Percentiles rank a stretch among this genome's conserved stretches.
phyloP scores from a whole-genome alignment of 805 yeast genomes.

The Spathaspora arborariae region DNA sequence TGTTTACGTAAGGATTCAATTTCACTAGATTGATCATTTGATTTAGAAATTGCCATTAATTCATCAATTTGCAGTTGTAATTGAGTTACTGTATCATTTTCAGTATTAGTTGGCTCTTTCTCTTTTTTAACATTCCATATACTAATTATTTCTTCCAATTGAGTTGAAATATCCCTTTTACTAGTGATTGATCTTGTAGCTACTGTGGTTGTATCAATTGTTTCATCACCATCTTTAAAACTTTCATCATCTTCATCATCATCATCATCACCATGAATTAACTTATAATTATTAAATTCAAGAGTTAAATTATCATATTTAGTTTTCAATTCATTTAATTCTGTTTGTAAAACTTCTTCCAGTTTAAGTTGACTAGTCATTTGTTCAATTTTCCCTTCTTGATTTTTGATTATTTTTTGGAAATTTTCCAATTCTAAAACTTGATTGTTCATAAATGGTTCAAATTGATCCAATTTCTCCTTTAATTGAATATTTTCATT shows the following conservation, averaged over 20 bases:
- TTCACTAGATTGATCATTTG: slow-evolving; percentile 34
- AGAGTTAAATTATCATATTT: slow-evolving; percentile 41
- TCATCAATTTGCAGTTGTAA: slow-evolving; percentile 58
- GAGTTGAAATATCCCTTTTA: slow-evolving; percentile 28
- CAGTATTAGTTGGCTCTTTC: slow-evolving; percentile 11
- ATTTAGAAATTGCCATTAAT: slow-evolving; percentile 45
- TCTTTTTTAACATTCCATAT: slow-evolving; percentile 24
- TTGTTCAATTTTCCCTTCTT: slow-evolving; percentile 42
- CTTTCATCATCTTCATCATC: slow-evolving; percentile 9
- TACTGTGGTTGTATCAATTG: no score
- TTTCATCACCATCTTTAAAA: slow-evolving; percentile 10
- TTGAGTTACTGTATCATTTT: slow-evolving; percentile 28
- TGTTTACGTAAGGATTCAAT: slow-evolving; percentile 27
- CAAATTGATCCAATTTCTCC: slow-evolving; percentile 42
- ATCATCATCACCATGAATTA: slow-evolving; percentile 30
- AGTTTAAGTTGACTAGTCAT: slow-evolving; percentile 40
- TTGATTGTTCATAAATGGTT: slow-evolving; percentile 51
- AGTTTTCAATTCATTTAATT: slow-evolving; percentile 44
- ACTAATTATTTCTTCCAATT: slow-evolving; percentile 31
- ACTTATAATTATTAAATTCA: slow-evolving; percentile 41
- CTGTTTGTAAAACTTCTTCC: slow-evolving; percentile 42
- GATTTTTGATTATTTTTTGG: slow-evolving; percentile 52
- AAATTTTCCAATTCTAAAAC: slow-evolving; percentile 49
- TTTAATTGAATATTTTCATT: slow-evolving; percentile 43
- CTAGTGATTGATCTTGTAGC: slow-evolving; percentile 20